Conservation (phyloP, 805 yeast species). For the Candida suzukii region DNA sequence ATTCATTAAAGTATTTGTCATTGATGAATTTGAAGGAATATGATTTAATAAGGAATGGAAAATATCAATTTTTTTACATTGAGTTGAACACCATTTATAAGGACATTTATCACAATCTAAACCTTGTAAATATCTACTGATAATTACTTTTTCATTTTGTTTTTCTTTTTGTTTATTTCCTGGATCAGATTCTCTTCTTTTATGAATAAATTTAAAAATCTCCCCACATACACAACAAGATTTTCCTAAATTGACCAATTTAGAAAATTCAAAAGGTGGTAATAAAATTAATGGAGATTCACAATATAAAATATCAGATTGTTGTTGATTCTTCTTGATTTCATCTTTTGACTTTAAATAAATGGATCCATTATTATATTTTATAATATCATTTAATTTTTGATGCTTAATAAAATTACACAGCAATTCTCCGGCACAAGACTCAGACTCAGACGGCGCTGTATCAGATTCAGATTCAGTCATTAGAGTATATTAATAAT, state of each 20-base stretch:
- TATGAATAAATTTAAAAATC: conserved; percentile 23
- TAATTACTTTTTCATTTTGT: conserved; percentile 4
- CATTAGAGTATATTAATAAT: neutral
- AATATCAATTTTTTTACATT: conserved; percentile 20
- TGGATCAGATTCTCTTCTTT: conserved; percentile 8
- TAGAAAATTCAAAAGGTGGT: conserved; percentile 18
- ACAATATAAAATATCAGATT: neutral
- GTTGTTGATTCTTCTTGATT: neutral
- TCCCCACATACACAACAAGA: conserved; percentile 26
- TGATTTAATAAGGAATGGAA: conserved; percentile 19
- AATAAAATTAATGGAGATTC: conserved; percentile 24
- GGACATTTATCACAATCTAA: conserved; percentile 24
- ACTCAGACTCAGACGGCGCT: neutral
- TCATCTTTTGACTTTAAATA: neutral
- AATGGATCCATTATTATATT: neutral
- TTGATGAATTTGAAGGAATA: conserved; percentile 22
- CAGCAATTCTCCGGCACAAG: neutral
- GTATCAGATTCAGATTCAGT: neutral
- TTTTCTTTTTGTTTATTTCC: neutral
- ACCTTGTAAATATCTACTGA: conserved; percentile 19
- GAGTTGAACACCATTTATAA: conserved; percentile 22
- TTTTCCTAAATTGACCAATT: conserved; percentile 22
- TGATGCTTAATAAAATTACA: neutral
- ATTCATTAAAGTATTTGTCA: conserved; percentile 12
- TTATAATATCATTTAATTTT: neutral